A percentile compares a stretch with the other conserved stretches of the same genome.
Conservation (phyloP, 345 rosid species). For the Camelina neglecta region DNA sequence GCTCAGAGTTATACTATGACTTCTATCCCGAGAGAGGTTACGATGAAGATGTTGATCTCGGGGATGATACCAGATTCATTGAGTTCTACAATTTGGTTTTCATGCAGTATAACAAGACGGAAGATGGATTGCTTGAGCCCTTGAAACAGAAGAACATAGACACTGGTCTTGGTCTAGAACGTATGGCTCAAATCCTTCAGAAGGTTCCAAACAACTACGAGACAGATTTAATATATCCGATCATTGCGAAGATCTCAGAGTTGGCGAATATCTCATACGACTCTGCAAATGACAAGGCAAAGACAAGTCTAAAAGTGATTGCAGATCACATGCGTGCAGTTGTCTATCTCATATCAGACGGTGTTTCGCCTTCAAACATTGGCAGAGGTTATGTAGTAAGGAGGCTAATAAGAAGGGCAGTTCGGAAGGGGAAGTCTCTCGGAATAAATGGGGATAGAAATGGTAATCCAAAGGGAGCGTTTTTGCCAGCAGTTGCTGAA, state of each 20-base stretch:
- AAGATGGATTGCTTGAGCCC: conserved; percentile 82
- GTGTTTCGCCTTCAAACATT: conserved; percentile 88
- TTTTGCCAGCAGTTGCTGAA: conserved; percentile 75
- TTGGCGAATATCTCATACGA: conserved; percentile 72
- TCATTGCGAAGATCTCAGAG: conserved; percentile 70
- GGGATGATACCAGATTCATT: conserved; percentile 87
- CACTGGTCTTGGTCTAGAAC: conserved; percentile 96
- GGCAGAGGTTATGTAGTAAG: conserved; percentile 96
- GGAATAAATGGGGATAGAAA: conserved; percentile 70
- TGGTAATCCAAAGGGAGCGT: conserved; percentile 66
- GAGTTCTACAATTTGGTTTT: conserved; percentile 96
- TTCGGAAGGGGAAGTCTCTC: conserved; percentile 83
- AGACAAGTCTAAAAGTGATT: conserved; percentile 72
- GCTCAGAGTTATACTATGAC: conserved; percentile 95
- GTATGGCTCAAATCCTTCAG: conserved; percentile 89
- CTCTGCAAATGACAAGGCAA: conserved; percentile 57
- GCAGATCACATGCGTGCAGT: conserved; percentile 94
- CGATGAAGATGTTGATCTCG: conserved; percentile 74
- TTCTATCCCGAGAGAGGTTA: conserved; percentile 84
- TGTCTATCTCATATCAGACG: conserved; percentile 91
- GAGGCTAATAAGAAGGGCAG: conserved; percentile 89
- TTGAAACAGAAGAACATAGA: conserved; percentile 91
- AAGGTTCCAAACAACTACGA: conserved; percentile 96
- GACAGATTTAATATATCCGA: conserved; percentile 95
- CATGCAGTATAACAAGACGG: conserved; percentile 92